Evolutionary conservation across 331 rosid species (phyloP).

Genomic region (Quercus tomentella): DNA sequence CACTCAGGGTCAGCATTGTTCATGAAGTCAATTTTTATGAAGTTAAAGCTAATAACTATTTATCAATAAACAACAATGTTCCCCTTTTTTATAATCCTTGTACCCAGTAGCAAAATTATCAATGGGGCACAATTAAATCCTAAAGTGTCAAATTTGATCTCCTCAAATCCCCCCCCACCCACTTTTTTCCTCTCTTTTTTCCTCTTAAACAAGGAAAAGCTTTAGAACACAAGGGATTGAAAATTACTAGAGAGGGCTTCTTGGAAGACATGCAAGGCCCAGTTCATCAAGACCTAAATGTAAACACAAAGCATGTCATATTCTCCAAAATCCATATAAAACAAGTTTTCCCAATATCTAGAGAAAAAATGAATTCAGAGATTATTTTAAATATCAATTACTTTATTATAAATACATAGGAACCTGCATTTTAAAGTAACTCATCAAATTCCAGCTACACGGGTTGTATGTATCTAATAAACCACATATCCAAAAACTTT

Average conservation of each 20-base stretch:
- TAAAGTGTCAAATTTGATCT: no score
- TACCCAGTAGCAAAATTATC: no score
- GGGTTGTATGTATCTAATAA: no score
- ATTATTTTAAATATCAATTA: not conserved
- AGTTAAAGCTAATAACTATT: not conserved
- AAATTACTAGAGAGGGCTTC: no score
- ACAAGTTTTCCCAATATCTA: not conserved
- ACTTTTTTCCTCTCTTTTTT: no score
- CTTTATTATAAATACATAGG: not conserved
- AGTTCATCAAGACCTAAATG: not conserved
- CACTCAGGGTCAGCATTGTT: not conserved
- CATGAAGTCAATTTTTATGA: not conserved
- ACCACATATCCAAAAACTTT: no score
- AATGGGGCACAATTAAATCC: no score
- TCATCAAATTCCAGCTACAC: not conserved
- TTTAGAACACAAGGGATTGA: no score
- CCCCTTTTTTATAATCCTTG: no score
- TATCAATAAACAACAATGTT: no score
- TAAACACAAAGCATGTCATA: not conserved
- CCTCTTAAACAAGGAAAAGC: no score
- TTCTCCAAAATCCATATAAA: not conserved
- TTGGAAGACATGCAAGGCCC: not conserved
- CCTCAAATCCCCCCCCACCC: no score
- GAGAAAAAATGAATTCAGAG: not conserved
- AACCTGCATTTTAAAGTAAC: not conserved